phyloP scores from a whole-genome alignment of 805 yeast species.

The Deakozyma indianensis region DNA sequence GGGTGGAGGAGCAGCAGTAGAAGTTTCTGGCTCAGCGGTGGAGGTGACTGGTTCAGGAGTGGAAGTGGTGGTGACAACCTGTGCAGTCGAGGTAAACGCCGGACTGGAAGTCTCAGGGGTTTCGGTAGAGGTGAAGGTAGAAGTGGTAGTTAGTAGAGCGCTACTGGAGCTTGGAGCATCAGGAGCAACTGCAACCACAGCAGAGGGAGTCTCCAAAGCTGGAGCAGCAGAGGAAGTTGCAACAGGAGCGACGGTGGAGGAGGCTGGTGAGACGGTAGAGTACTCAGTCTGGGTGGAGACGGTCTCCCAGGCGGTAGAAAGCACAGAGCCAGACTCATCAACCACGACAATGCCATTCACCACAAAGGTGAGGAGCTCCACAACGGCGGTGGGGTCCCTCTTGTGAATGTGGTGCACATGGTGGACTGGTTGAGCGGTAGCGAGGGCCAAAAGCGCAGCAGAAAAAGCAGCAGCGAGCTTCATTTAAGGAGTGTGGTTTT shows the following conservation, averaged over 20 bases:
- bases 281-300: neutral
- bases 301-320: conserved; percentile 8
- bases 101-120: conserved; percentile 1
- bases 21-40: conserved; percentile 1
- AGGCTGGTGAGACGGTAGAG: conserved; percentile 2
- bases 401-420: neutral
- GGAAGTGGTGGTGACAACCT: conserved; percentile 6
- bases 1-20: neutral
- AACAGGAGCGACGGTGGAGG: conserved; percentile 4
- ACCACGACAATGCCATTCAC: conserved; percentile 11
- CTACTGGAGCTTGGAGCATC: conserved; percentile 2
- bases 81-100: conserved; percentile 3
- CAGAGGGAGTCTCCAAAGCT: neutral
- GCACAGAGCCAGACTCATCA: conserved; percentile 11
- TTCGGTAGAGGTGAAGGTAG: conserved; percentile 5
- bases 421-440: neutral
- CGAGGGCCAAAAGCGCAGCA: neutral
- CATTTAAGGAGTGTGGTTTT: no score
- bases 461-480: neutral
- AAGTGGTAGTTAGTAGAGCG: conserved; percentile 4
- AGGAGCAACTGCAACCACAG: conserved; percentile 5
- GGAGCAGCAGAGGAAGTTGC: neutral
- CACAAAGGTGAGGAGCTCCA: neutral
- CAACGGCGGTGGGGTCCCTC: neutral
- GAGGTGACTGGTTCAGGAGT: conserved; percentile 4